Evolutionary conservation across 306 rosid species (phyloP), one percentile per base, ranked within the genome.

Genomic region (Adenanthera pavonina): DNA sequence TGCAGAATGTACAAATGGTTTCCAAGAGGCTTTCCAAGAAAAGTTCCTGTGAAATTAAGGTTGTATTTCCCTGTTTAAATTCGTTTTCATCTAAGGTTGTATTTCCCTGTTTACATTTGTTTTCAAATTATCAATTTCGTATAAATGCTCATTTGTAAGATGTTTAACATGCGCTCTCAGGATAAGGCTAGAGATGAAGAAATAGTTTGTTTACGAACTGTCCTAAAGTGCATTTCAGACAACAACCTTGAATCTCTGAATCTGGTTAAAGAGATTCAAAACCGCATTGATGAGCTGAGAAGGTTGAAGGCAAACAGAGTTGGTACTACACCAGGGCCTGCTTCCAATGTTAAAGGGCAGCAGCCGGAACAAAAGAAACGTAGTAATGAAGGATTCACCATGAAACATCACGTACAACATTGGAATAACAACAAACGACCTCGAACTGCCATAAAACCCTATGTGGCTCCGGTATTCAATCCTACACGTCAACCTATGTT

Each of bases 191-290:
- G 65, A 33, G 87, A 87, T 48, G 30, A 19, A 14, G 91, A 89
- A 75, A 73, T 88, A 52, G 83, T 52, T 59, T 84, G 72, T 69
- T 84, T 91, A 38, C 25, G 16, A 53, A 57, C 47, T 3, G 87
- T 82, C 43, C 61, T 85, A 30, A 38, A 66, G 69, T 91, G 91
- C 82, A 77, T 91, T 36, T 72, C 76, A 54, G 91, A 88, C n/a
- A 69, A 84, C 84, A 76, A 80, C 14, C 86, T 88, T 30, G 71
- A 79, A 69, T 72, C 85, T 49, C 75, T 72, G 64, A 74, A 80
- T 83, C 81, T 85, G 34, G 73, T 80, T 20, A 41, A 33, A 4
- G 79, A 47, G 75, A 84, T 91, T 72, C 60, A 75, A 19, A 46
- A 20, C 3, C 84, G 85, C 33, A 83, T 89, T 75, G 19, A 8